Percentiles rank a stretch among this genome's conserved stretches.
These are phyloP conservation scores for Fusarium haematococcum DNA, from an alignment of 2,329 filamentous ascomycete genomes.

Conservation along the genomic window DNA sequence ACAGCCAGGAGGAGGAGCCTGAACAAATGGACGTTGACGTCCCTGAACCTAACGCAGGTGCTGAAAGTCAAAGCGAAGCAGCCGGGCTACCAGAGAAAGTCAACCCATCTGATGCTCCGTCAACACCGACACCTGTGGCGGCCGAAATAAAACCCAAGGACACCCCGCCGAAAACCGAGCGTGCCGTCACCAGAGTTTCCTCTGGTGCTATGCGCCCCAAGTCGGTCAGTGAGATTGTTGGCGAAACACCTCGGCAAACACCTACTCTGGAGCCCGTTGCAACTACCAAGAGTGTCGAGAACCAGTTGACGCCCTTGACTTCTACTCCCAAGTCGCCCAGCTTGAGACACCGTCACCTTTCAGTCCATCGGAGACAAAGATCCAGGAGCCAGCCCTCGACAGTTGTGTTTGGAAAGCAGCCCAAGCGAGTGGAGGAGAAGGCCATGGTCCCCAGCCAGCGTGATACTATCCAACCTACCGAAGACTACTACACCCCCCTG, in stretches of 20 bases:
- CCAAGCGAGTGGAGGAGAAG: constrained; percentile 62
- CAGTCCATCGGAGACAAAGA: constrained; percentile 63
- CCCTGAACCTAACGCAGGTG: constrained; percentile 38
- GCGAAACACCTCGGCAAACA: constrained; percentile 61
- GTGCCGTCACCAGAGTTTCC: constrained; percentile 76
- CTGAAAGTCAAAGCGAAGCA: constrained; percentile 19
- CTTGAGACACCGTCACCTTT: constrained; percentile 43
- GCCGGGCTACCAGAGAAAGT: constrained; percentile 15
- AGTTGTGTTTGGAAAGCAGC: constrained; percentile 81
- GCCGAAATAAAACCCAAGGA: constrained; percentile 31
- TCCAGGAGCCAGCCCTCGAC: constrained; percentile 77
- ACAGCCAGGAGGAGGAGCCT: constrained; percentile 49
- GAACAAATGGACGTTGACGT: constrained; percentile 53
- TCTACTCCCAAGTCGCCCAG: constrained; percentile 59
- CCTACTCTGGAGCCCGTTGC: constrained; percentile 51
- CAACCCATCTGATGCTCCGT: constrained; percentile 18
- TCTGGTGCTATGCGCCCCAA: constrained; percentile 79
- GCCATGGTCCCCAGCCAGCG: constrained; percentile 55
- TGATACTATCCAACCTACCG: constrained; percentile 60
- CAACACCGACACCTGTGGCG: constrained; percentile 17
- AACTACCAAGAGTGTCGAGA: constrained; percentile 45
- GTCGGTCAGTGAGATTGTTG: constrained; percentile 78
- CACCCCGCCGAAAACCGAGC: constrained; percentile 48
- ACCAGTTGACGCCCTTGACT: constrained; percentile 56
- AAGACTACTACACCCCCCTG: constrained; percentile 74